phyloP scores from a whole-genome alignment of 805 yeast genomes.

The Ogataea paradorogensis region DNA sequence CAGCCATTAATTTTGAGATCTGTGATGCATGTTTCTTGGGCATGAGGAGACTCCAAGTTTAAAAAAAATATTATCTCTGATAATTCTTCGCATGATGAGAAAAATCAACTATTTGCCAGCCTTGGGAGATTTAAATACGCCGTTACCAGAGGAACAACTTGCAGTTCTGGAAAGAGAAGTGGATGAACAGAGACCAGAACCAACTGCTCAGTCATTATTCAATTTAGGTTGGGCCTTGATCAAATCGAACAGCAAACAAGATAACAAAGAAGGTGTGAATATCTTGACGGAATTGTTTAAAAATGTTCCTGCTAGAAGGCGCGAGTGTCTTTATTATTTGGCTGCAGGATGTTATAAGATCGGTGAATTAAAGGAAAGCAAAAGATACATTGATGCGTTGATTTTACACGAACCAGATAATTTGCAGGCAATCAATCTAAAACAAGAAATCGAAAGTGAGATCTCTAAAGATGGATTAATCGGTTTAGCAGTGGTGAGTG shows the following conservation, averaged over 20 bases:
- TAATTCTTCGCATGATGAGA: constrained; percentile 16
- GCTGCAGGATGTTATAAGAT: constrained; percentile 84
- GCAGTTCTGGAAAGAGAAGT: constrained; percentile 75
- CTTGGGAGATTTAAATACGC: constrained; percentile 34
- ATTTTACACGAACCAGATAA: constrained; percentile 81
- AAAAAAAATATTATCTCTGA: not conserved
- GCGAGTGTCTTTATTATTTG: constrained; percentile 87
- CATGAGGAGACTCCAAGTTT: constrained; percentile 4
- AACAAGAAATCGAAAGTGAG: constrained; percentile 76
- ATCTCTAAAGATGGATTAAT: constrained; percentile 84
- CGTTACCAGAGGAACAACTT: constrained; percentile 72
- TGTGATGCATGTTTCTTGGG: constrained; percentile 28
- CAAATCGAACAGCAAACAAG: constrained; percentile 58
- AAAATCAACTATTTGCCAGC: constrained; percentile 31
- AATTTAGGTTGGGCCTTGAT: constrained; percentile 96
- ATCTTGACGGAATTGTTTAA: constrained; percentile 68
- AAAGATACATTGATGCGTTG: constrained; percentile 78
- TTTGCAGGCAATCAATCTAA: constrained; percentile 67
- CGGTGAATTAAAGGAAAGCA: constrained; percentile 83
- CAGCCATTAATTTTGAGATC: constrained; percentile 32
- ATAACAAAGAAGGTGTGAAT: constrained; percentile 77
- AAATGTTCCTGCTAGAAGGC: constrained; percentile 75
- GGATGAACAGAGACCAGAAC: constrained; percentile 73
- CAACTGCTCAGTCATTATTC: constrained; percentile 80
- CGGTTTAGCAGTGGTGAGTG: constrained; percentile 85